These are phyloP conservation scores for Aquilaria sinensis DNA, from an alignment of 345 rosid species.

Conservation along the genomic window DNA sequence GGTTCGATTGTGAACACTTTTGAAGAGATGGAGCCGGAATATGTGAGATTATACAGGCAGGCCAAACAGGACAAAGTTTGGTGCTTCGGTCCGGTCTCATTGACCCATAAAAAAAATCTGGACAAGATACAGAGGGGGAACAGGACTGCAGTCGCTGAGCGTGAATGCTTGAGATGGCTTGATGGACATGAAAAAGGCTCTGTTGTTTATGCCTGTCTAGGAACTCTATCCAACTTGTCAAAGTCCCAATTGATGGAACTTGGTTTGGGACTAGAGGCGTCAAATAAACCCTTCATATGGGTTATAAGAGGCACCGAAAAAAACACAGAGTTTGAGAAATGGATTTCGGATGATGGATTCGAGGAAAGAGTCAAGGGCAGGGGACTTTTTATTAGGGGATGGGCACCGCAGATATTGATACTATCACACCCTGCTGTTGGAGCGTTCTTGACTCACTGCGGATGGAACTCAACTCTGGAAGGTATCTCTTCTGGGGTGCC, in stretches of 20 bases:
- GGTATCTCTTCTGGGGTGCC: constrained; percentile 37
- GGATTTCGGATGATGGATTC: constrained; percentile 21
- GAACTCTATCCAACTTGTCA: constrained; percentile 28
- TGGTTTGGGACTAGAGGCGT: constrained; percentile 39
- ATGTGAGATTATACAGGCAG: constrained; percentile 17
- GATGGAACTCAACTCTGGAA: constrained; percentile 56
- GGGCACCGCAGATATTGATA: constrained; percentile 56
- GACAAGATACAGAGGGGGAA: constrained; percentile 34
- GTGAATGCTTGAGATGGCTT: constrained; percentile 32
- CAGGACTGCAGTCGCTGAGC: constrained; percentile 1
- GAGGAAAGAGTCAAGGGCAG: constrained; percentile 30
- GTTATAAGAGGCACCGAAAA: constrained; percentile 10
- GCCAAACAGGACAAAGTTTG: constrained; percentile 24
- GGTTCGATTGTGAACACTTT: constrained; percentile 32
- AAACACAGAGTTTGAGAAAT: not conserved
- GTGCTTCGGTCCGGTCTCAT: constrained; percentile 42
- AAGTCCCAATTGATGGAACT: constrained; percentile 31
- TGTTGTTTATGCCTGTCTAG: constrained; percentile 38
- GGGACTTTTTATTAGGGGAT: constrained; percentile 44
- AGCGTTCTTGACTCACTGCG: constrained; percentile 55
- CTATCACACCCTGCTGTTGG: constrained; percentile 38
- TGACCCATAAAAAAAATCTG: constrained; percentile 13
- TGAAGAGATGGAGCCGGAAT: constrained; percentile 31
- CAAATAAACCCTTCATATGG: constrained; percentile 32
- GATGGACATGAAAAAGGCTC: constrained; percentile 23